Evolutionary conservation across 2,329 filamentous ascomycete genomes (phyloP), one percentile per base, ranked within the genome.

Genomic region (Pyrenophora teres): DNA sequence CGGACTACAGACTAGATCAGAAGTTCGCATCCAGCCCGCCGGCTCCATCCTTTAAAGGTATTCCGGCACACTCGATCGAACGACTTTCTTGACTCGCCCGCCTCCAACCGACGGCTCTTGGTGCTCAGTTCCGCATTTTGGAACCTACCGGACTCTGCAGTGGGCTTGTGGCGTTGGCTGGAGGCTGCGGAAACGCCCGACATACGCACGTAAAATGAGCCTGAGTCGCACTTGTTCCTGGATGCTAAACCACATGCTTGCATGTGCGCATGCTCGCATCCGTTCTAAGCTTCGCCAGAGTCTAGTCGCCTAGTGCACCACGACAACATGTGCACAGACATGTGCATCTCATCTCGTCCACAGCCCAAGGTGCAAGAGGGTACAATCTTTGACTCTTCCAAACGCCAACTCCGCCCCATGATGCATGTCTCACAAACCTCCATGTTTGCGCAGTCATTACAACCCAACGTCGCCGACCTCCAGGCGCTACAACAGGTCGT

Each of bases 401-500:
- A 36, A 23, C 49, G 42, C 50, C 49, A 48, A 37, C 30, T 38
- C 36, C 46, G 54, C 43, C 44, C 49, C 48, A 36, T 41, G 38
- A 51, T 46, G 31, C 31, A 49, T 40, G 35, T 38, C 30, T 52
- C 39, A 25, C 6, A 32, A 46, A 46, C 19, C 23, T 25, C 36
- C 43, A 46, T 33, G 39, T 15, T 45, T 44, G 46, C 40, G 49
- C 33, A 31, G 31, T 42, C 40, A 33, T 30, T 37, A 33, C 44
- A 43, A 42, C 49, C 38, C 45, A 40, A 46, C 41, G n/a, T 52
- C 27, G 49, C 42, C 45, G 42, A 47, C 38, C 21, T 30, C 10
- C 33, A 39, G 51, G 57, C 57, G 57, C 54, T 57, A 57, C 45
- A 57, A 23, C 32, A 39, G n/a, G 27, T 50, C 39, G 33, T 50